Evolutionary conservation across 257 asterid genomes (phyloP).

Genomic region (Solanum raphanifolium): DNA sequence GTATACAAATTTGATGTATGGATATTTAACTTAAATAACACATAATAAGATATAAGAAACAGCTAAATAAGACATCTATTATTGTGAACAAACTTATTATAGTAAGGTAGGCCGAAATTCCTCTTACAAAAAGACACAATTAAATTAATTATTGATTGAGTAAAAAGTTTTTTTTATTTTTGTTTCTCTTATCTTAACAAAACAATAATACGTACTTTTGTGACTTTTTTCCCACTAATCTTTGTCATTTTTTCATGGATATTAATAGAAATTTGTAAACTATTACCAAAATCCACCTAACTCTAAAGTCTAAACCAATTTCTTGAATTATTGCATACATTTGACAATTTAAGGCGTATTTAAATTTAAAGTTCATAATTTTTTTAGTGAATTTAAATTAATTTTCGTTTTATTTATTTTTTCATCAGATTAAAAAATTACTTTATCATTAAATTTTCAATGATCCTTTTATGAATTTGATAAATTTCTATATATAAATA

Average conservation of each 20-base stretch:
- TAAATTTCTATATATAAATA: neutral
- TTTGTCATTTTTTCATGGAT: neutral
- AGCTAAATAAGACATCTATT: too few relatives aligned
- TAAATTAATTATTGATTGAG: neutral
- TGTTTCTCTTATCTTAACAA: neutral
- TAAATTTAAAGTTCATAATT: neutral
- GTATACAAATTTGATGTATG: too few relatives aligned
- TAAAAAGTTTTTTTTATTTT: neutral
- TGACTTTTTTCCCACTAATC: neutral
- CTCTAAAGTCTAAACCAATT: neutral
- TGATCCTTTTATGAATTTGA: too few relatives aligned
- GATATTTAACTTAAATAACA: too few relatives aligned
- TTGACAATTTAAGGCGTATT: neutral
- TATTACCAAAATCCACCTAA: neutral
- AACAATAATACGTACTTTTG: neutral
- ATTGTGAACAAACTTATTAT: neutral
- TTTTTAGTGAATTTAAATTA: neutral
- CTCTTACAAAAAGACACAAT: neutral
- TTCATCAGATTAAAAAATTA: neutral
- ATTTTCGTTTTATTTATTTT: too few relatives aligned
- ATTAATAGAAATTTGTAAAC: neutral
- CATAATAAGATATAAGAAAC: neutral
- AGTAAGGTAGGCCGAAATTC: neutral
- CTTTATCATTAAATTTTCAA: neutral
- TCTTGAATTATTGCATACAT: neutral